These are phyloP conservation scores for Fusarium solani-melongenae DNA, from an alignment of 2,329 filamentous ascomycete species.

Conservation along the genomic window DNA sequence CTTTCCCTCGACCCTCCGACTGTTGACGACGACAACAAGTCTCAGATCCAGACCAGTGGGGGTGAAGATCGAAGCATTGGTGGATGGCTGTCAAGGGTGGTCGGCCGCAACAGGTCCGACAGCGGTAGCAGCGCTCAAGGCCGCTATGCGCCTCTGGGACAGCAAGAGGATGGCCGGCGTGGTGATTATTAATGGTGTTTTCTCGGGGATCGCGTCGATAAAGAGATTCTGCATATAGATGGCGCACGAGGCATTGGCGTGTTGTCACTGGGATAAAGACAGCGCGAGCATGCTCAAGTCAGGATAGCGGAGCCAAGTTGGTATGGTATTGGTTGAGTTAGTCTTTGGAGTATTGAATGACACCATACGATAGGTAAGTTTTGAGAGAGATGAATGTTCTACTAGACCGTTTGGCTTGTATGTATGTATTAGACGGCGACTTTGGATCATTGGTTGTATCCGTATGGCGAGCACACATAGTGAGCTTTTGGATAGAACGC, in stretches of 20 bases:
- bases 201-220: slow-evolving; percentile 39
- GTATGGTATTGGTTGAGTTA: slow-evolving; percentile 11
- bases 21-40: slow-evolving; percentile 62
- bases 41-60: slow-evolving; percentile 48
- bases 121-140: slow-evolving; percentile 54
- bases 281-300: slow-evolving; percentile 10
- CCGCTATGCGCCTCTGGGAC: slow-evolving; percentile 56
- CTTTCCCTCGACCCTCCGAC: slow-evolving; percentile 84
- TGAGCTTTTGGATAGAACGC: slow-evolving; percentile 15
- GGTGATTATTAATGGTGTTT: slow-evolving; percentile 38
- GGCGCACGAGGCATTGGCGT: slow-evolving; percentile 37
- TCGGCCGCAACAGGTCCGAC: slow-evolving; percentile 52
- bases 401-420: slow-evolving; percentile 35
- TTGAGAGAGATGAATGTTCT: slow-evolving; percentile 26
- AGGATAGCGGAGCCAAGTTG: slow-evolving; percentile 21
- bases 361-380: slow-evolving; percentile 14
- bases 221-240: slow-evolving; percentile 54
- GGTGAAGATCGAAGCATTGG: slow-evolving; percentile 57
- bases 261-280: slow-evolving; percentile 31
- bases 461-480: slow-evolving; percentile 32
- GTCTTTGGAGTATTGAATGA: slow-evolving; percentile 16
- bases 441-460: slow-evolving; percentile 11
- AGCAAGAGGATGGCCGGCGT: slow-evolving; percentile 52
- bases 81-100: slow-evolving; percentile 61
- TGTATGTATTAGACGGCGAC: slow-evolving; percentile 26